phyloP scores from a whole-genome alignment of 2,329 filamentous ascomycete genomes.

The Epichloe hybrida region DNA sequence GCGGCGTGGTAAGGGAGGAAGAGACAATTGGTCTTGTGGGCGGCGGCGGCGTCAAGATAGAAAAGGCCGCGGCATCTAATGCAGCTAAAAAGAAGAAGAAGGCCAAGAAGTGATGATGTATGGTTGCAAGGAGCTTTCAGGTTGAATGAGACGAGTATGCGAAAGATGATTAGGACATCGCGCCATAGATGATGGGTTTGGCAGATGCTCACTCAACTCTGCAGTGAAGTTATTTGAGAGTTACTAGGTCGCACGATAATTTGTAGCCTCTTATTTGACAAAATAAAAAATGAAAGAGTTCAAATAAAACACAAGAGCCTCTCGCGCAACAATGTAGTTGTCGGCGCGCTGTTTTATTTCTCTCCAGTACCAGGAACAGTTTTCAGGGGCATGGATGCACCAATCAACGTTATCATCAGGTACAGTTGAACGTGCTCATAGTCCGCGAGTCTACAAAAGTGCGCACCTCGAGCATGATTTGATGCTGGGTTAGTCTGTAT shows the following conservation, averaged over 20 bases:
- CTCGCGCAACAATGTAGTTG: not conserved
- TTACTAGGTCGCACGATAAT: too few species aligned
- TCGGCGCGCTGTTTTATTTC: not conserved
- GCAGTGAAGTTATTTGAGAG: not conserved
- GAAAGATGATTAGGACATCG: not conserved
- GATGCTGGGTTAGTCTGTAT: not conserved
- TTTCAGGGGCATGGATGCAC: not conserved
- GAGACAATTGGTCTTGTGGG: slow-evolving; percentile 51
- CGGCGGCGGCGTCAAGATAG: slow-evolving; percentile 51
- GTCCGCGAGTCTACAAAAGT: not conserved
- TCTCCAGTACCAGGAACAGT: not conserved
- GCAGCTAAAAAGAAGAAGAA: slow-evolving; percentile 38
- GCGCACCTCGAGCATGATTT: not conserved
- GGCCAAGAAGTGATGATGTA: slow-evolving; percentile 33
- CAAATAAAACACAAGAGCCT: not conserved
- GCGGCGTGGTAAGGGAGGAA: slow-evolving; percentile 65
- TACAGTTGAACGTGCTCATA: not conserved
- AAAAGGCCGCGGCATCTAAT: slow-evolving; percentile 34
- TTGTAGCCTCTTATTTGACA: not conserved
- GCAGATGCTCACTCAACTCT: not conserved
- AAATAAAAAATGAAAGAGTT: not conserved
- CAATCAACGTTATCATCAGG: not conserved
- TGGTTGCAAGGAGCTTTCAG: not conserved
- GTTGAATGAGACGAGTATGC: not conserved
- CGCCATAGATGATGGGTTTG: too few species aligned